Percentiles rank a stretch among this genome's conserved stretches.
Conservation (phyloP, 352 stramenopile genomes). For the Globisporangium heterothallicum region DNA sequence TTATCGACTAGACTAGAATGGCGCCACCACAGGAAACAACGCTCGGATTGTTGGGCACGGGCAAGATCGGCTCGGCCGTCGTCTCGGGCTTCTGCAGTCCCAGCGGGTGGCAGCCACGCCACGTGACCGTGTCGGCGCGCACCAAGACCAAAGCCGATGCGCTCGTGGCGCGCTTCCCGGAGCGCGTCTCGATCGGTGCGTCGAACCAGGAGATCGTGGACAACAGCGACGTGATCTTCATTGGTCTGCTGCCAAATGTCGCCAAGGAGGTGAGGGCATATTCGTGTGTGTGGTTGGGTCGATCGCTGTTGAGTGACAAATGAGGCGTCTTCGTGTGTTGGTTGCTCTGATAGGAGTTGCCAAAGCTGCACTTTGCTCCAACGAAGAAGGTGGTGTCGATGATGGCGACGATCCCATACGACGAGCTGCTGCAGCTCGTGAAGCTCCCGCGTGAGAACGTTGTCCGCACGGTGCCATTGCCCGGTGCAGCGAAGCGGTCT, state of each 20-base stretch:
- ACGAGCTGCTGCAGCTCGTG: slow-evolving; percentile 70
- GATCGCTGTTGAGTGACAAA: too few species aligned
- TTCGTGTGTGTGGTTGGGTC: neutral
- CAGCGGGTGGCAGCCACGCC: slow-evolving; percentile 69
- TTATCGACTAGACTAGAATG: slow-evolving; percentile 24
- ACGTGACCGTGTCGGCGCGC: slow-evolving; percentile 64
- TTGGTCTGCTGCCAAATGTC: slow-evolving; percentile 70
- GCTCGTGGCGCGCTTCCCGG: slow-evolving; percentile 62
- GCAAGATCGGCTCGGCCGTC: slow-evolving; percentile 84
- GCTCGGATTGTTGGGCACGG: slow-evolving; percentile 74
- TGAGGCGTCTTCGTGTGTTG: neutral
- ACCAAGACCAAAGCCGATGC: slow-evolving; percentile 74
- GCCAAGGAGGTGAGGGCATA: slow-evolving; percentile 37
- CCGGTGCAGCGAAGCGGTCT: slow-evolving; percentile 64
- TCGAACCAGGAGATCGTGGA: slow-evolving; percentile 83
- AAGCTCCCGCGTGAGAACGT: slow-evolving; percentile 65
- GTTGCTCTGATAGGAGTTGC: slow-evolving; percentile 40
- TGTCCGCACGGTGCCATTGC: slow-evolving; percentile 73
- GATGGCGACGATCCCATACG: slow-evolving; percentile 87
- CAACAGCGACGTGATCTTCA: slow-evolving; percentile 77
- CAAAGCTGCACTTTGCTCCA: slow-evolving; percentile 57
- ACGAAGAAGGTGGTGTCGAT: slow-evolving; percentile 75
- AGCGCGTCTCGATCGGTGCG: slow-evolving; percentile 52
- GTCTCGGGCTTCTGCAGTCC: slow-evolving; percentile 77
- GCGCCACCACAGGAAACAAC: slow-evolving; percentile 46